Conservation (phyloP, 345 rosid genomes). For the Dimocarpus longan region DNA sequence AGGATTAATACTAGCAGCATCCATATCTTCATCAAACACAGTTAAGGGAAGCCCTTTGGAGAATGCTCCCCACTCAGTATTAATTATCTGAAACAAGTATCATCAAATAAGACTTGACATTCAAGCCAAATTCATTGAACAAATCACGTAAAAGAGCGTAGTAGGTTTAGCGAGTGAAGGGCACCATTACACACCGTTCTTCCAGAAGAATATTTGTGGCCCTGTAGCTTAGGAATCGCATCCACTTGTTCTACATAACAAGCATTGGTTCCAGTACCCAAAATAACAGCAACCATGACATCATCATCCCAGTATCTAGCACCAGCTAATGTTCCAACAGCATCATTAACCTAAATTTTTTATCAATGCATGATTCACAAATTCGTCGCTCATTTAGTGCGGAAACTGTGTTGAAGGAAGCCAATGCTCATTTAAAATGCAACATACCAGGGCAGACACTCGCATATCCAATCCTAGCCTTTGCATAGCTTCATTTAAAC, state of each 20-base stretch:
- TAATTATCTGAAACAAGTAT: constrained; percentile 54
- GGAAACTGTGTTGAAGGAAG: neutral
- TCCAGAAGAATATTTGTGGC: constrained; percentile 41
- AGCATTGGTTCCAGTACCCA: constrained; percentile 94
- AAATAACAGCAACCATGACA: constrained; percentile 85
- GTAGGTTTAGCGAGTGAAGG: neutral
- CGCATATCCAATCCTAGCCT: constrained; percentile 64
- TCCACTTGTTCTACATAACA: constrained; percentile 76
- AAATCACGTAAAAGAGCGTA: neutral
- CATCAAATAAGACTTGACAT: constrained; percentile 24
- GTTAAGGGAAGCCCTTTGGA: constrained; percentile 73
- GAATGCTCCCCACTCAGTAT: constrained; percentile 91
- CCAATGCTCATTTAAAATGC: neutral
- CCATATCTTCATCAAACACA: constrained; percentile 71
- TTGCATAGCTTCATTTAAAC: constrained; percentile 84
- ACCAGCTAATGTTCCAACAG: constrained; percentile 82
- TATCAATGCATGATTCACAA: neutral
- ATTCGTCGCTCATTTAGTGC: neutral
- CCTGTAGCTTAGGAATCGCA: constrained; percentile 64
- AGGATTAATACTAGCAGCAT: constrained; percentile 67
- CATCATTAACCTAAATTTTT: constrained; percentile 66
- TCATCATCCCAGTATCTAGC: constrained; percentile 83
- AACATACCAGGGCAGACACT: constrained; percentile 77
- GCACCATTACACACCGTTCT: constrained; percentile 44
- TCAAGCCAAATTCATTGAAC: neutral